Conservation (phyloP, 2,329 filamentous ascomycete species). For the Blastomyces gilchristii region DNA sequence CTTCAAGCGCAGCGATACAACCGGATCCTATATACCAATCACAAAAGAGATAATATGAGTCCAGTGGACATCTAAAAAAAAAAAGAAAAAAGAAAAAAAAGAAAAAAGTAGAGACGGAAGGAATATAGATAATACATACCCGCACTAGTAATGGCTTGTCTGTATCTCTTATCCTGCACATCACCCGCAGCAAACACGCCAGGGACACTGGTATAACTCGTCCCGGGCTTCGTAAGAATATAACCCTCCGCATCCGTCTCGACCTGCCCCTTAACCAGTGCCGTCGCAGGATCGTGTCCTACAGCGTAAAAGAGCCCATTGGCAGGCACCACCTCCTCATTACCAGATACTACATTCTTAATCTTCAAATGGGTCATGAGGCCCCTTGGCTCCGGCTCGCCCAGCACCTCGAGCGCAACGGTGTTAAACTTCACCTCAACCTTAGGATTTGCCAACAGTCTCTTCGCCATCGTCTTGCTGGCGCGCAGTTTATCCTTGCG, state of each 20-base stretch:
- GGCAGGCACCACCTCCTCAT: slow-evolving; percentile 73
- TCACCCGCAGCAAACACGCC: slow-evolving; percentile 96
- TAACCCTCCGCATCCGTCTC: slow-evolving; percentile 86
- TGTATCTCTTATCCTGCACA: slow-evolving; percentile 96
- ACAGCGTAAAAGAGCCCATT: slow-evolving; percentile 96
- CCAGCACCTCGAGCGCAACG: slow-evolving; percentile 70
- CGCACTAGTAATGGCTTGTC: slow-evolving; percentile 95
- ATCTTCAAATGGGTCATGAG: slow-evolving; percentile 83
- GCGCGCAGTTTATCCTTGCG: slow-evolving; percentile 78
- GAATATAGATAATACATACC: slow-evolving; percentile 48
- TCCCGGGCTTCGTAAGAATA: slow-evolving; percentile 78
- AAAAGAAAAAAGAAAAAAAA: too few species aligned
- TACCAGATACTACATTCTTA: slow-evolving; percentile 64
- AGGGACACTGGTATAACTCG: slow-evolving; percentile 73
- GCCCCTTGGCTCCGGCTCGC: slow-evolving; percentile 61
- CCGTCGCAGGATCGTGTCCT: slow-evolving; percentile 86
- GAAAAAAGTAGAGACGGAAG: neutral
- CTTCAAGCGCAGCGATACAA: slow-evolving; percentile 90
- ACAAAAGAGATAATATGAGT: neutral
- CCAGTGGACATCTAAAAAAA: neutral
- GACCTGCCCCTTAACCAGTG: slow-evolving; percentile 82
- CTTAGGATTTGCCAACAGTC: slow-evolving; percentile 74
- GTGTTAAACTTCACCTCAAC: slow-evolving; percentile 82
- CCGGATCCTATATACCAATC: slow-evolving; percentile 59
- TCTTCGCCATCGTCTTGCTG: slow-evolving; percentile 81